Evolutionary conservation across 2,329 filamentous ascomycete species (phyloP).

Genomic region (Diplodia mutila): DNA sequence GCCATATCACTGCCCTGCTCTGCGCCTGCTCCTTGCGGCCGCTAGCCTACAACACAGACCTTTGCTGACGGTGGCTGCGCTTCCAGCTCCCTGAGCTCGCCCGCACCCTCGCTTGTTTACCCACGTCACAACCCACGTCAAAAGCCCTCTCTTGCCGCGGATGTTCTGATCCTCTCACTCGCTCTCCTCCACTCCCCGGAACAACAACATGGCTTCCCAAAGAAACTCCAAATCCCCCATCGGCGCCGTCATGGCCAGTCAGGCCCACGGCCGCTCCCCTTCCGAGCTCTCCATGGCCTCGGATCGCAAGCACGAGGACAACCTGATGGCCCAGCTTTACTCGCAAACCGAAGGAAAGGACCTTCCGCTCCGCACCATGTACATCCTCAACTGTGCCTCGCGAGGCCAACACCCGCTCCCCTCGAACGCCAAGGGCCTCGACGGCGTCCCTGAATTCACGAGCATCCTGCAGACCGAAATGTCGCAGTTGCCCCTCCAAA

Average conservation of each 20-base stretch:
- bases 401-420: conserved; percentile 46
- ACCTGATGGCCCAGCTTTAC: conserved; percentile 57
- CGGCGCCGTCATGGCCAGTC: conserved; percentile 17
- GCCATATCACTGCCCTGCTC: neutral
- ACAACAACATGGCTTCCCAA: conserved; percentile 22
- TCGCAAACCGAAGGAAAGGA: conserved; percentile 65
- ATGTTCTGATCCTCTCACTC: conserved; percentile 14
- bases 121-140: conserved; percentile 7
- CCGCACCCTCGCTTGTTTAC: conserved; percentile 19
- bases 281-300: conserved; percentile 43
- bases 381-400: conserved; percentile 65
- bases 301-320: conserved; percentile 20
- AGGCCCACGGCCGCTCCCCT: conserved; percentile 33
- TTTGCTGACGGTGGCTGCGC: conserved; percentile 15
- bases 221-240: conserved; percentile 16
- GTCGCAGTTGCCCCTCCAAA: conserved; percentile 61
- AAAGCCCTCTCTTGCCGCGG: conserved; percentile 6
- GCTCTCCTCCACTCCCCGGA: neutral
- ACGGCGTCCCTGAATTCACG: conserved; percentile 54
- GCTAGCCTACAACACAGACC: conserved; percentile 20
- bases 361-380: conserved; percentile 69
- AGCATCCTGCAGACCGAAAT: conserved; percentile 60
- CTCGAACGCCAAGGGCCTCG: conserved; percentile 40
- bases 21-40: conserved; percentile 17
- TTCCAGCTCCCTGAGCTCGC: conserved; percentile 9